Evolutionary conservation across 2,329 filamentous ascomycete genomes (phyloP), one percentile per base, ranked within the genome.

Genomic region (Beauveria australis): DNA sequence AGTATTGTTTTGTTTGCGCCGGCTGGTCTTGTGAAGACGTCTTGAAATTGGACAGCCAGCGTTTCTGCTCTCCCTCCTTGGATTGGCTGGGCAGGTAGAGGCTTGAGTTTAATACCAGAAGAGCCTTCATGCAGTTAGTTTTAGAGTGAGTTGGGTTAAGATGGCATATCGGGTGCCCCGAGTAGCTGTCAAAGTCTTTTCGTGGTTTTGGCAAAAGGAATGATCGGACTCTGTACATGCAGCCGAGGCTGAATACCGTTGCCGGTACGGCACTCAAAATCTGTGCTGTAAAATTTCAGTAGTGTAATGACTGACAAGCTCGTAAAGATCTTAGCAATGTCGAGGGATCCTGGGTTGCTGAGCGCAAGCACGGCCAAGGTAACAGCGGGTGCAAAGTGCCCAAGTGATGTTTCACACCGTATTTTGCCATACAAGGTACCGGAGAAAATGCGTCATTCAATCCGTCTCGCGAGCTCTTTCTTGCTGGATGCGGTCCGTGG

Each of bases 381-480:
- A 2, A 62, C 30, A 19, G 63, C 58, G 2, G 63, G 61, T 5
- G 60, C 60, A 8, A 63, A 63, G 48, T 28, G 61, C 61, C 63
- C 64, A 65, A 65, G 63, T 63, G 26, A 65, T 26, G 48, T 65
- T 65, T 46, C 64, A 63, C 14, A 63, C 61, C 30, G 59, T 61
- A 44, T 64, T 64, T 30, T 66, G 62, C 64, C 63, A 64, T 8
- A 63, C 61, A 58, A 66, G 61, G 48, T 30, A 60, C 63, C 63
- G 64, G 24, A 61, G 19, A 41, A 55, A 54, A 24, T 22, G 58
- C 19, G 59, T 22, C 64, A 64, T 63, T 10, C 24, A 48, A 1
- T 46, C 40, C 18, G 59, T 63, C 63, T 75, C 74, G 22, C 68
- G 56, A 5, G 72, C 64, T 12, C 74, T 66, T 12, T 76, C 66